These are phyloP conservation scores for Pyrenochaeta sp. DNA, from an alignment of 2,329 filamentous ascomycete genomes.

Conservation along the genomic window DNA sequence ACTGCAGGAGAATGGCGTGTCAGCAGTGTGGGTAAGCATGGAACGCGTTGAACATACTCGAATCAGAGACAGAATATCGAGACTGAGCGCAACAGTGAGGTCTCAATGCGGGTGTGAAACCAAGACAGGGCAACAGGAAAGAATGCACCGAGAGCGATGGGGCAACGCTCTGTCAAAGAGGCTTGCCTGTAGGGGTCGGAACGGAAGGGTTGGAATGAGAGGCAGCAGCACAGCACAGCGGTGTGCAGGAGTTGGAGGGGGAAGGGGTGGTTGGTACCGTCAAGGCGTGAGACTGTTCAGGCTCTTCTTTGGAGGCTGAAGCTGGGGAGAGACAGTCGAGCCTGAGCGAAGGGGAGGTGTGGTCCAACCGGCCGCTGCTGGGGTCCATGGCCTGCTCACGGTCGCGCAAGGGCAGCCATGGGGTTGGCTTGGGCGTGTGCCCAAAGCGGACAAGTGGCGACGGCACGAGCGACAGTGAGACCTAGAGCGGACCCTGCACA, in stretches of 20 bases:
- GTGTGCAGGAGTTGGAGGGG: conserved; percentile 33
- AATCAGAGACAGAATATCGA: conserved; percentile 26
- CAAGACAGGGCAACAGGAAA: conserved; percentile 22
- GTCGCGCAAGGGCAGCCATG: conserved; percentile 34
- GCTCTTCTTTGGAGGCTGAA: conserved; percentile 35
- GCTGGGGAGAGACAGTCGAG: conserved; percentile 37
- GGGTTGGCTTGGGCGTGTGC: conserved; percentile 21
- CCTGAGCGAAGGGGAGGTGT: conserved; percentile 32
- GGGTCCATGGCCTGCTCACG: conserved; percentile 27
- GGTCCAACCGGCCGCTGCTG: conserved; percentile 26
- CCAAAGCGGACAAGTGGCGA: conserved; percentile 31
- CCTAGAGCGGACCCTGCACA: conserved; percentile 12
- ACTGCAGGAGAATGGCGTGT: conserved; percentile 23
- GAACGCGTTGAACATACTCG: conserved; percentile 28
- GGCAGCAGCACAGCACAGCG: conserved; percentile 49
- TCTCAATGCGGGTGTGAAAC: conserved; percentile 16
- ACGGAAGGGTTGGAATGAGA: conserved; percentile 38
- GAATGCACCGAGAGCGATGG: conserved; percentile 30
- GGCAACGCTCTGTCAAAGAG: conserved; percentile 50
- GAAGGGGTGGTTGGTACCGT: conserved; percentile 15
- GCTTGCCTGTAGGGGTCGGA: conserved; percentile 17
- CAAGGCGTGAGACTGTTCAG: conserved; percentile 41
- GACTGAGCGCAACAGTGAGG: conserved; percentile 19
- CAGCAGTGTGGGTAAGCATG: conserved; percentile 24
- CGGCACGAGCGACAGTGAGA: conserved; percentile 27